Percentiles rank a stretch among this genome's conserved stretches.
These are phyloP conservation scores for Cercophora samala DNA, from an alignment of 495 filamentous ascomycete genomes.

Conservation along the genomic window DNA sequence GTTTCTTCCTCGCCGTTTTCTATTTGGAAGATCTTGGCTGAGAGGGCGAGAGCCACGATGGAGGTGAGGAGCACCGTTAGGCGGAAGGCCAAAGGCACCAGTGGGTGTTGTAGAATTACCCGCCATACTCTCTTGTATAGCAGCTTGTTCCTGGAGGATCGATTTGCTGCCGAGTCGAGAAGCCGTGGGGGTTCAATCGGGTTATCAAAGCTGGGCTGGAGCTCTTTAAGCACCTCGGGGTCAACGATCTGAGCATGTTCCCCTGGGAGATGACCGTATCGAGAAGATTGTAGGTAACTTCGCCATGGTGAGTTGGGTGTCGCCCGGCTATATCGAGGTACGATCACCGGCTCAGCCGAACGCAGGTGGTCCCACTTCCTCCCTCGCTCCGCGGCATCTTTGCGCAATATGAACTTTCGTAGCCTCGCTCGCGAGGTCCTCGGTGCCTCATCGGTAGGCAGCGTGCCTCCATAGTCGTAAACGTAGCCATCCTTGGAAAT, in stretches of 20 bases:
- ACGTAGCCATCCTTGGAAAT: conserved; percentile 55
- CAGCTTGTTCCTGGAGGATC: conserved; percentile 23
- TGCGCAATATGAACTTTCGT: conserved; percentile 33
- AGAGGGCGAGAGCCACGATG: conserved; percentile 74
- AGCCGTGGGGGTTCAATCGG: conserved; percentile 26
- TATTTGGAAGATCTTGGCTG: conserved; percentile 67
- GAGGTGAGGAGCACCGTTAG: conserved; percentile 80
- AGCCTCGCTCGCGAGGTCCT: conserved; percentile 21
- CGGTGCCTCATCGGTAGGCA: conserved; percentile 25
- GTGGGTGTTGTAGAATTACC: conserved; percentile 69
- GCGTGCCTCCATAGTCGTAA: conserved; percentile 36
- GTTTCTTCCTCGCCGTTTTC: conserved; percentile 38
- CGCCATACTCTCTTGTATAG: conserved; percentile 45
- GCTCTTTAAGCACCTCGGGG: conserved; percentile 40
- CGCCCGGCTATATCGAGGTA: conserved; percentile 42
- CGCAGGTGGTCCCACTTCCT: conserved; percentile 57
- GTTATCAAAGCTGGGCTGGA: conserved; percentile 50
- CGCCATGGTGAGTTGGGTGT: conserved; percentile 45
- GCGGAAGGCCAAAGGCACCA: conserved; percentile 81
- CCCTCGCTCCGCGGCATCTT: conserved; percentile 40
- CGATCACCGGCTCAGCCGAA: conserved; percentile 54
- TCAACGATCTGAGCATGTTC: conserved; percentile 47
- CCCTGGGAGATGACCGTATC: conserved; percentile 44
- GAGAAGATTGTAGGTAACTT: conserved; percentile 48
- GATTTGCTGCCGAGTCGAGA: conserved; percentile 19